Evolutionary conservation across 768 basidiomycete species (phyloP).

Genomic region (Coprinopsis sp.): DNA sequence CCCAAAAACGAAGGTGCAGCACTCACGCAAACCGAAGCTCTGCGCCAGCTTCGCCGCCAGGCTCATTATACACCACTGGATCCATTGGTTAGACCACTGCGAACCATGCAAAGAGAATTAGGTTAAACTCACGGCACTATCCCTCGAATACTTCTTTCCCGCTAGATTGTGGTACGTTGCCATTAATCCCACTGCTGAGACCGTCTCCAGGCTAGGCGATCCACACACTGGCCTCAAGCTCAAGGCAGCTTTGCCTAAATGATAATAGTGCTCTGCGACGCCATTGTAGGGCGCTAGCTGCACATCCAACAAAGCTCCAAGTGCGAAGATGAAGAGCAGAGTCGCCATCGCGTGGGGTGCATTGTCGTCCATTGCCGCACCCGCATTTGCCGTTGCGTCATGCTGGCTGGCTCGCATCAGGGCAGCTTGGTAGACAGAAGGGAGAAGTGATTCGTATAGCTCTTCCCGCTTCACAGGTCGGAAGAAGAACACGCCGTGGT

Average conservation of each 20-base stretch:
- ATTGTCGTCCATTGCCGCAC: not conserved
- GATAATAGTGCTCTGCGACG: conserved; percentile 59
- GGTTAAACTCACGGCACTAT: conserved; percentile 35
- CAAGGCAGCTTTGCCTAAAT: conserved; percentile 51
- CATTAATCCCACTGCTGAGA: conserved; percentile 56
- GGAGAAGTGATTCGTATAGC: conserved; percentile 35
- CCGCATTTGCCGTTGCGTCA: not conserved
- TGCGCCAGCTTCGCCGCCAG: conserved; percentile 58
- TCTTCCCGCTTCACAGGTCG: conserved; percentile 47
- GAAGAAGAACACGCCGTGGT: conserved; percentile 47
- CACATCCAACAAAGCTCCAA: conserved; percentile 58
- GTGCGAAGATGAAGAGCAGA: conserved; percentile 54
- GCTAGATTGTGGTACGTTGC: conserved; percentile 51
- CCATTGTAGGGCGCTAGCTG: conserved; percentile 45
- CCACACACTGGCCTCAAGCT: conserved; percentile 49
- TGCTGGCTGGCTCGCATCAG: conserved; percentile 11
- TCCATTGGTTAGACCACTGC: conserved; percentile 22
- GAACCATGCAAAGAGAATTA: conserved; percentile 21
- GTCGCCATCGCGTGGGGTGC: conserved; percentile 48
- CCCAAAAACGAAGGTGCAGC: conserved; percentile 27
- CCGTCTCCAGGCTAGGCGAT: conserved; percentile 49
- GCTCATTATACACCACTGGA: conserved; percentile 48
- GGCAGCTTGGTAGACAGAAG: conserved; percentile 32
- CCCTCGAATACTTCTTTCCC: conserved; percentile 47
- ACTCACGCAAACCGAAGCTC: conserved; percentile 58